phyloP scores from a whole-genome alignment of 1,284 basidiomycete species.

The Irpex sp. region DNA sequence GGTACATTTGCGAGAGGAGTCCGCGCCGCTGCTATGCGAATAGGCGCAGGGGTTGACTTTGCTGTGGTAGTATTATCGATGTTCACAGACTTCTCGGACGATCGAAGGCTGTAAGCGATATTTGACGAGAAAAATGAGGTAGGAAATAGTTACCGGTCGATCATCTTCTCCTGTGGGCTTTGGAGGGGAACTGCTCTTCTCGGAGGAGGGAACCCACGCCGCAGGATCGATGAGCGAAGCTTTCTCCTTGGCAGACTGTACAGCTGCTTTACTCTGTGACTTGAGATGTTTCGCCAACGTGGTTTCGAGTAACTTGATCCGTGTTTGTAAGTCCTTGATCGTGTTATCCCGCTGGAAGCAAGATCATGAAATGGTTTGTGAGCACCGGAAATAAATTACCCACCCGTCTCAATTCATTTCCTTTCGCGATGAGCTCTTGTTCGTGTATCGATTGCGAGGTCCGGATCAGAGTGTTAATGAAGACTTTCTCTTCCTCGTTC shows the following conservation, averaged over 20 bases:
- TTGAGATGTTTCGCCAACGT: conserved; percentile 26
- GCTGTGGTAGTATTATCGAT: conserved; percentile 19
- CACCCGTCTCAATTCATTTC: conserved; percentile 37
- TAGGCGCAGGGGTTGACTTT: conserved; percentile 16
- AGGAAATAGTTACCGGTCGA: conserved; percentile 18
- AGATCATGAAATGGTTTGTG: not conserved
- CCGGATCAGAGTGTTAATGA: conserved; percentile 29
- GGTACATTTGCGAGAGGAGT: conserved; percentile 6
- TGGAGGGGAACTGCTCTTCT: conserved; percentile 26
- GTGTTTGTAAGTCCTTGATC: conserved; percentile 30
- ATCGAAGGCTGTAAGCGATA: conserved; percentile 1
- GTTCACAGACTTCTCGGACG: conserved; percentile 16
- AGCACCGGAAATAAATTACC: conserved; percentile 3
- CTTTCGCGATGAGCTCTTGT: conserved; percentile 32
- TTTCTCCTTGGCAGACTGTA: conserved; percentile 12
- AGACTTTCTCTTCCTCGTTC: conserved; percentile 33
- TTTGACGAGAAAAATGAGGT: not conserved
- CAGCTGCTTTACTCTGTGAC: conserved; percentile 15
- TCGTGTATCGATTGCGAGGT: conserved; percentile 32
- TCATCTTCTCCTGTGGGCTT: conserved; percentile 21
- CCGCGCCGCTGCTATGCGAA: conserved; percentile 3
- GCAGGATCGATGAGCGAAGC: conserved; percentile 31
- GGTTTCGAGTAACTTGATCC: conserved; percentile 28
- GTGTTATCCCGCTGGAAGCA: conserved; percentile 31
- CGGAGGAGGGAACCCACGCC: conserved; percentile 28